Base-by-base conservation (phyloP, 768 basidiomycete species). In the Boletus rubescentipes region DNA sequence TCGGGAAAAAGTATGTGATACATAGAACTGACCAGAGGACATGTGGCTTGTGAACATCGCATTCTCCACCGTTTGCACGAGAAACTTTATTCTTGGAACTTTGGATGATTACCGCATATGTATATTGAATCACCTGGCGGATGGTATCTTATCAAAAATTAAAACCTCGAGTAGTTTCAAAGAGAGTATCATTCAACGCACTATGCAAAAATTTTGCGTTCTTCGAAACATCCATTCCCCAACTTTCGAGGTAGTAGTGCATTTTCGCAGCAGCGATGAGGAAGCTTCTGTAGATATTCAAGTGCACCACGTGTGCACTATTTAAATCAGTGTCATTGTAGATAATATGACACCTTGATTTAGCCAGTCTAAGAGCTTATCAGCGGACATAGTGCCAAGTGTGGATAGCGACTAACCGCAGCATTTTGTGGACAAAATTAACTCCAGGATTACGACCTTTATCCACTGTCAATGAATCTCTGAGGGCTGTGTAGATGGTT, bases 271-370 rank as follows among this genome's bases (percentile, higher is more conserved):
- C 91, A 3, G 84, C 78, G 39, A 97, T 69, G 30, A 91, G 70
- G 65, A 94, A 88, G 63, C 86, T 90, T 66, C 93, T 89, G 68
- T 93, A 97, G 12, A 96, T 78, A 69, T 98, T 99, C 49, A 84
- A 67, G 68, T 89, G 82, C 10, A 93, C 82, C 2, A 78, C 79
- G 38, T 78, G 63, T 16, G 70, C 59, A 9, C 81, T 72, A 67
- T 95, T 97, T 56, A 96, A 75, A 14, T 67, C 64, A 5, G 79
- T 78, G 66, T 98, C 95, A 46, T 79, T 84, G 73, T 85, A 97
- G 55, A 96, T 86, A 37, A 86, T 77, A 60, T 95, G 92, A 59
- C 82, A 82, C 60, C 85, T 86, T 30, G 85, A 76, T 67, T 85
- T 90, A 23, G 87, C 83, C 55, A 87, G 69, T 57, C 90, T 93